These are phyloP conservation scores for Croton setiger DNA, from an alignment of 441 rosid genomes.

Conservation along the genomic window DNA sequence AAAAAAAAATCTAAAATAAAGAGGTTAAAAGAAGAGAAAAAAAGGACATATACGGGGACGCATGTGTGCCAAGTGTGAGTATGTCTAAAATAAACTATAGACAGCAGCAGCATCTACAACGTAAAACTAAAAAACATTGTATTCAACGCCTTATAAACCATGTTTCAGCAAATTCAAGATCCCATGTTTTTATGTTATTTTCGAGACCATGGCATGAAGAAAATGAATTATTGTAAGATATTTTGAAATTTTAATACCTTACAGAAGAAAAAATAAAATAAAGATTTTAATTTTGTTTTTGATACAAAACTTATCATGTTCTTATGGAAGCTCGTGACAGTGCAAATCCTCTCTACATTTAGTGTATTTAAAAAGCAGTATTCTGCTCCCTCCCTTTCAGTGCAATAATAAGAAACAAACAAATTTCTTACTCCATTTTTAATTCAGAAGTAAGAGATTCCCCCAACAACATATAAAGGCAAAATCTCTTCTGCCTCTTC, in stretches of 20 bases:
- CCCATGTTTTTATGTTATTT: slow-evolving; percentile 18
- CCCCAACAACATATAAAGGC: slow-evolving; percentile 3
- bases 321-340: slow-evolving; percentile 17
- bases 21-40: too few species aligned
- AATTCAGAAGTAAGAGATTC: not conserved
- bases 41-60: not conserved
- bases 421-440: not conserved
- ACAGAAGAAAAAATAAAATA: not conserved
- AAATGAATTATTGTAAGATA: too few species aligned
- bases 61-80: slow-evolving; percentile 30
- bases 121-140: slow-evolving; percentile 17
- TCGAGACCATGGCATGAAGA: not conserved
- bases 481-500: not conserved
- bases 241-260: too few species aligned
- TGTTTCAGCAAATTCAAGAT: slow-evolving; percentile 18
- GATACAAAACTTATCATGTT: not conserved
- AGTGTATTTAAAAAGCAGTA: not conserved
- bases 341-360: not conserved
- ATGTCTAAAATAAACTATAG: not conserved
- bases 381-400: not conserved
- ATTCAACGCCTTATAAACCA: slow-evolving; percentile 11
- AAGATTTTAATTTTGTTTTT: not conserved
- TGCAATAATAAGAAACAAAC: not conserved
- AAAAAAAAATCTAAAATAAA: too few species aligned
- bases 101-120: not conserved